phyloP scores from a whole-genome alignment of 495 filamentous ascomycete species.

The Platismatia glauca region DNA sequence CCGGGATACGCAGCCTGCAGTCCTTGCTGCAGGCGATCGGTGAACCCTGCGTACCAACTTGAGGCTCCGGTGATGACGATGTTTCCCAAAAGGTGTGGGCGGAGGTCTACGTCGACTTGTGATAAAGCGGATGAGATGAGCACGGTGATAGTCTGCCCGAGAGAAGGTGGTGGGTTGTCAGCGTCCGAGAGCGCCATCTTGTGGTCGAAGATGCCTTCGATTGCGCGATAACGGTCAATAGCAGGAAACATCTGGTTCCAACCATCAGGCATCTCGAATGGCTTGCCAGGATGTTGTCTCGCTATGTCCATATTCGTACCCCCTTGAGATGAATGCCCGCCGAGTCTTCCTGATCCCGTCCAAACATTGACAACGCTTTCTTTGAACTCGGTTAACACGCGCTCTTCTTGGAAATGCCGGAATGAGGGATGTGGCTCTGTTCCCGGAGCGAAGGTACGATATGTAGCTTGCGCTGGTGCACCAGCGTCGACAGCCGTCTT shows the following conservation, averaged over 20 bases:
- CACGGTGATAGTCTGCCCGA: slow-evolving; percentile 65
- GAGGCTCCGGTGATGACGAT: slow-evolving; percentile 90
- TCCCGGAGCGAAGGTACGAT: slow-evolving; percentile 53
- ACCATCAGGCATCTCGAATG: slow-evolving; percentile 95
- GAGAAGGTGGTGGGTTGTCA: slow-evolving; percentile 44
- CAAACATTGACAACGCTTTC: slow-evolving; percentile 92
- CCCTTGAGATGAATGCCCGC: slow-evolving; percentile 46
- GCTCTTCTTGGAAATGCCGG: slow-evolving; percentile 78
- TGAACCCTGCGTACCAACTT: slow-evolving; percentile 78
- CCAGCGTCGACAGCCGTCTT: slow-evolving; percentile 87
- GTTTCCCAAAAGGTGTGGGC: slow-evolving; percentile 71
- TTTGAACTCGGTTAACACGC: slow-evolving; percentile 90
- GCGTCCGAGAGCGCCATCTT: slow-evolving; percentile 50
- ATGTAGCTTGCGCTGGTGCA: slow-evolving; percentile 62
- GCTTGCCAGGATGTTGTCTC: slow-evolving; percentile 56
- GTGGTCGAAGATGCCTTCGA: slow-evolving; percentile 83
- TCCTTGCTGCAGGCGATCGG: slow-evolving; percentile 77
- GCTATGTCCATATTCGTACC: slow-evolving; percentile 61
- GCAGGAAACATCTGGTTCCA: slow-evolving; percentile 86
- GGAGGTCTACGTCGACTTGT: slow-evolving; percentile 78
- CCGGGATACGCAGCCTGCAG: slow-evolving; percentile 69
- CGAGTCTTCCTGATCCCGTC: slow-evolving; percentile 67
- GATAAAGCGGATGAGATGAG: slow-evolving; percentile 69
- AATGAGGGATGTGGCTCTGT: slow-evolving; percentile 61
- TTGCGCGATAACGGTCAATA: slow-evolving; percentile 66